phyloP scores from a whole-genome alignment of 1,284 basidiomycete species.

The Marasmius oreades region DNA sequence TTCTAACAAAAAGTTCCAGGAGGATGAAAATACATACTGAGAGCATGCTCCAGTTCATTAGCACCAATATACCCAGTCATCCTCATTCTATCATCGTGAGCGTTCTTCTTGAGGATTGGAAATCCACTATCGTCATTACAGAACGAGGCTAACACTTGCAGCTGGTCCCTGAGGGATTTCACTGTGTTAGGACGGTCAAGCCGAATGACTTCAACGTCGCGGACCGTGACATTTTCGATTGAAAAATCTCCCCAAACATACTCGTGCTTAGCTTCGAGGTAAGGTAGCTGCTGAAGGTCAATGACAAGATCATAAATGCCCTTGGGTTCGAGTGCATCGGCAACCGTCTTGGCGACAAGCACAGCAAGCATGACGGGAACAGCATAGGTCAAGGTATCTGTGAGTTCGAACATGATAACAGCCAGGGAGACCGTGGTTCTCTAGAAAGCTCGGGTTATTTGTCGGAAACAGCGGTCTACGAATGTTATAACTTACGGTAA shows the following conservation, averaged over 20 bases:
- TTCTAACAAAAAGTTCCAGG: constrained; percentile 9
- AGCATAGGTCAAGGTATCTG: constrained; percentile 91
- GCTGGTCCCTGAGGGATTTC: constrained; percentile 61
- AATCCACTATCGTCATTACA: constrained; percentile 86
- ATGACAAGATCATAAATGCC: constrained; percentile 97
- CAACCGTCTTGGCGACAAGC: constrained; percentile 90
- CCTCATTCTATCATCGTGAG: constrained; percentile 45
- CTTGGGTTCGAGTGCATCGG: constrained; percentile 90
- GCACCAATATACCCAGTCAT: constrained; percentile 93
- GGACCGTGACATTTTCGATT: constrained; percentile 71
- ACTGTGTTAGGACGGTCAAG: constrained; percentile 73
- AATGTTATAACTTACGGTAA: constrained; percentile 57
- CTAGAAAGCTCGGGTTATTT: constrained; percentile 29
- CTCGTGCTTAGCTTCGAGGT: constrained; percentile 86
- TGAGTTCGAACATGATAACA: constrained; percentile 97
- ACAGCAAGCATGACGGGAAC: constrained; percentile 92
- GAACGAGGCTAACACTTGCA: constrained; percentile 52
- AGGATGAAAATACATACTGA: constrained; percentile 53
- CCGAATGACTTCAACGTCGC: constrained; percentile 63
- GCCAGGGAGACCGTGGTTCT: constrained; percentile 89
- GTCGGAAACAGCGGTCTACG: constrained; percentile 3
- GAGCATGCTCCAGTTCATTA: constrained; percentile 90
- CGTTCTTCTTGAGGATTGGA: constrained; percentile 66
- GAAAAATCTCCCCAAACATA: constrained; percentile 81
- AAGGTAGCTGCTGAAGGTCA: constrained; percentile 76